A percentile compares a stretch with the other conserved stretches of the same genome.
These are phyloP conservation scores for Ulvella scutata DNA, from an alignment of 139 green algal species.

Conservation along the genomic window DNA sequence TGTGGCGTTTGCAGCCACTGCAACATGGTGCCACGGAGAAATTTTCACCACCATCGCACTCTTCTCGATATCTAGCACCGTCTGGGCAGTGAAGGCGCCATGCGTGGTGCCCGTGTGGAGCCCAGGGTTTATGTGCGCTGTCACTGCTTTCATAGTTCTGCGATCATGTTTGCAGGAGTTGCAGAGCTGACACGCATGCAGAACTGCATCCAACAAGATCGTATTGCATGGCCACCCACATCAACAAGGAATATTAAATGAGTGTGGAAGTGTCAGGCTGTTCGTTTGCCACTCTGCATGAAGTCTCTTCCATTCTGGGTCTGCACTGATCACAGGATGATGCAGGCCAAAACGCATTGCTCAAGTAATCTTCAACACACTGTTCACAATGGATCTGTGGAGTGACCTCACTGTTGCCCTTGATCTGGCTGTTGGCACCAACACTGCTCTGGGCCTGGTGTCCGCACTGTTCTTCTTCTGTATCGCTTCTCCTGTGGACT, in stretches of 20 bases:
- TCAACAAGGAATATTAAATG: too few species aligned
- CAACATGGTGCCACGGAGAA: neutral
- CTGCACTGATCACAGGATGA: too few species aligned
- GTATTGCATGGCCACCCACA: too few species aligned
- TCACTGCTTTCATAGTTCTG: too few species aligned
- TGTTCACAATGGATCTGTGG: constrained; percentile 1
- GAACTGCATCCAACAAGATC: too few species aligned
- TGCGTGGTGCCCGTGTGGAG: neutral
- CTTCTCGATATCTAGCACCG: neutral
- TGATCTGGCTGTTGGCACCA: neutral
- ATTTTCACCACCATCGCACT: constrained; percentile 1
- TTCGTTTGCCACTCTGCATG: too few species aligned
- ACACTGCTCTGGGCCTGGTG: neutral
- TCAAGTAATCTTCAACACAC: neutral
- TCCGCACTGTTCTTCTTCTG: constrained; percentile 3
- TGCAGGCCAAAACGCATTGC: neutral
- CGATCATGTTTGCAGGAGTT: too few species aligned
- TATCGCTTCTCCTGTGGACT: neutral
- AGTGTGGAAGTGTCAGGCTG: too few species aligned
- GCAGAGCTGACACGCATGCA: too few species aligned
- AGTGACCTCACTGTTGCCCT: neutral
- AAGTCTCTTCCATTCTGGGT: too few species aligned
- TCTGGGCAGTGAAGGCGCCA: neutral
- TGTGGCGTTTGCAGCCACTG: neutral
- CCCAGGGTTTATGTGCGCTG: neutral